A percentile compares a stretch with the other conserved stretches of the same genome.
These are phyloP conservation scores for Vitis riparia DNA, from an alignment of 164 flowering plant genomes.

Conservation along the genomic window DNA sequence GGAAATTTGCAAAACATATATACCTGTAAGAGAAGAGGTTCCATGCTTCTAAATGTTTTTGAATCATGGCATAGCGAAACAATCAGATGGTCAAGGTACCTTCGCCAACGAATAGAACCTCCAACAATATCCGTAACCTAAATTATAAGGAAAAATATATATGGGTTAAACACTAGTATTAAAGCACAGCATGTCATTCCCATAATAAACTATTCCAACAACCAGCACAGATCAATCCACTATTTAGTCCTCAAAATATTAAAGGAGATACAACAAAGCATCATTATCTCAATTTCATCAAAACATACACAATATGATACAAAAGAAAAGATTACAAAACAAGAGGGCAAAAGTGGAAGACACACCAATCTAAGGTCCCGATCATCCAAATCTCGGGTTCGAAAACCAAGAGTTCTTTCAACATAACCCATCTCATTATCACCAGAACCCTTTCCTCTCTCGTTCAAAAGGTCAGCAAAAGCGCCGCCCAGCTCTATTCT, in stretches of 20 bases:
- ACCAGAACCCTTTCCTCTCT: conserved; percentile 80
- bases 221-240: not conserved
- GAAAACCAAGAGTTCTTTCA: conserved; percentile 84
- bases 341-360: not conserved
- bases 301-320: not conserved
- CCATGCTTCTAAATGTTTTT: conserved; percentile 59
- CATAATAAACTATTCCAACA: too few relatives aligned
- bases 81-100: conserved; percentile 85
- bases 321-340: not conserved
- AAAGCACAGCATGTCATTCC: too few relatives aligned
- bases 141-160: not conserved
- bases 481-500: conserved; percentile 90
- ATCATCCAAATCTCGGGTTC: conserved; percentile 70
- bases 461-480: conserved; percentile 86
- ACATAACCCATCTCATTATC: conserved; percentile 88
- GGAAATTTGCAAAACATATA: not conserved
- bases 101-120: conserved; percentile 89
- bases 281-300: not conserved
- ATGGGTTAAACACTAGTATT: not conserved
- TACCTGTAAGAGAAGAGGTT: conserved; percentile 94
- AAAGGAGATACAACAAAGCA: not conserved
- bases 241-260: not conserved
- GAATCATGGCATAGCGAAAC: conserved; percentile 62
- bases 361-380: conserved; percentile 83
- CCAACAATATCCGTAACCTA: conserved; percentile 95